Evolutionary conservation across 495 filamentous ascomycete species (phyloP), one percentile per base, ranked within the genome.

Genomic region (Aspergillus nanangensis): DNA sequence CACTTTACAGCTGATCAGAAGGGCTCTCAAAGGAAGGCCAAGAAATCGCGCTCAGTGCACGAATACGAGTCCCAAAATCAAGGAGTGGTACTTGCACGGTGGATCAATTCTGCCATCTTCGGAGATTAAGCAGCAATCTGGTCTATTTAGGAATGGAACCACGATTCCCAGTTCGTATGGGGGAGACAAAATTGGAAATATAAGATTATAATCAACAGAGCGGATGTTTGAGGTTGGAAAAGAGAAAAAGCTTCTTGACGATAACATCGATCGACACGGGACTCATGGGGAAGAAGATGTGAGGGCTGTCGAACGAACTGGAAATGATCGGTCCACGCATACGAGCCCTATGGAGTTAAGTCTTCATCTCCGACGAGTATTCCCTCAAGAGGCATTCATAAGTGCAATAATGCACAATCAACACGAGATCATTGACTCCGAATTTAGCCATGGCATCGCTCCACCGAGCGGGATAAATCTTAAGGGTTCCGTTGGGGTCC

Each of bases 11-110:
- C 15, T 22, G 37, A 3, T n/a, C 8, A 18, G n/a, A 39, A 23
- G 7, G 25, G 11, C 33, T 20, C 27, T 18, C 10, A 3, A 31
- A 11, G 24, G 17, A 24, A 32, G 24, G 34, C 22, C 34, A 45
- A 45, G 21, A 38, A 38, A 23, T 14, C n/a, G 21, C 18, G 15
- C 15, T 11, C 21, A 11, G 34, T 15, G 14, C 10, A 24, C 17
- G 22, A 38, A 45, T 45, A 45, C 44, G 44, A 45, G 44, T 18
- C 34, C 18, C 35, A 45, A 21, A 38, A 38, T 3, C 29, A 8
- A 45, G 22, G 3, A 15, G n/a, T 20, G 33, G 15, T 34, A 38
- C 34, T 20, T 38, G 17, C 13, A 25, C 15, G 14, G 27, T 29
- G 29, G 19, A 18, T 22, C 10, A 10, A 21, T 23, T 34, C 27